Evolutionary conservation across 2,329 filamentous ascomycete genomes (phyloP).

Genomic region (Zarea fungicola): DNA sequence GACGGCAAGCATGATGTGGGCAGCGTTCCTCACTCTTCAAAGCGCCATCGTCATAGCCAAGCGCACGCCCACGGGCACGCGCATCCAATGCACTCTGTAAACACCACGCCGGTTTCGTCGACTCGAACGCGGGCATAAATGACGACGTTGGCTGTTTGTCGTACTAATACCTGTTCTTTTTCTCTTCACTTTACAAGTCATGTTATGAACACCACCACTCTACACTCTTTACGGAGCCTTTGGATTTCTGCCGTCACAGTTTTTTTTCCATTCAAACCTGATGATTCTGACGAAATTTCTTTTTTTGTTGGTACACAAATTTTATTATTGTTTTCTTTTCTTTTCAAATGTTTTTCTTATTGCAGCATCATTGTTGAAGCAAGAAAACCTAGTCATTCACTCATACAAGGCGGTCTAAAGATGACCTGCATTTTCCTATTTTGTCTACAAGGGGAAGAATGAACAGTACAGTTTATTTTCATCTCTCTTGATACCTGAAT

Average conservation of each 20-base stretch:
- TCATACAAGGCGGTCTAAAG: conserved; percentile 2
- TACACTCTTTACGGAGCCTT: conserved; percentile 13
- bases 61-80: neutral
- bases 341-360: neutral
- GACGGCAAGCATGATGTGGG: conserved; percentile 63
- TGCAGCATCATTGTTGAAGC: conserved; percentile 3
- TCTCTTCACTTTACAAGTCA: neutral
- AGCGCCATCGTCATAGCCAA: conserved; percentile 13
- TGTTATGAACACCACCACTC: conserved; percentile 5
- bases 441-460: neutral
- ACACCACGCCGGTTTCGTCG: conserved; percentile 10
- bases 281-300: conserved; percentile 11
- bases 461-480: neutral
- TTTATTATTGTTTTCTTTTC: conserved; percentile 1
- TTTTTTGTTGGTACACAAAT: conserved; percentile 5
- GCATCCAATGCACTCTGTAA: conserved; percentile 7
- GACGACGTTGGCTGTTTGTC: neutral
- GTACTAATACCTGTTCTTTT: neutral
- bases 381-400: conserved; percentile 4
- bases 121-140: conserved; percentile 8
- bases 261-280: conserved; percentile 5
- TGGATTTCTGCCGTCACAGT: neutral
- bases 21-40: conserved; percentile 12
- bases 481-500: too few relatives aligned
- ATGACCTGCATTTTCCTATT: conserved; percentile 2